Evolutionary conservation across 768 basidiomycete species (phyloP).

Genomic region (Zangia roseola): DNA sequence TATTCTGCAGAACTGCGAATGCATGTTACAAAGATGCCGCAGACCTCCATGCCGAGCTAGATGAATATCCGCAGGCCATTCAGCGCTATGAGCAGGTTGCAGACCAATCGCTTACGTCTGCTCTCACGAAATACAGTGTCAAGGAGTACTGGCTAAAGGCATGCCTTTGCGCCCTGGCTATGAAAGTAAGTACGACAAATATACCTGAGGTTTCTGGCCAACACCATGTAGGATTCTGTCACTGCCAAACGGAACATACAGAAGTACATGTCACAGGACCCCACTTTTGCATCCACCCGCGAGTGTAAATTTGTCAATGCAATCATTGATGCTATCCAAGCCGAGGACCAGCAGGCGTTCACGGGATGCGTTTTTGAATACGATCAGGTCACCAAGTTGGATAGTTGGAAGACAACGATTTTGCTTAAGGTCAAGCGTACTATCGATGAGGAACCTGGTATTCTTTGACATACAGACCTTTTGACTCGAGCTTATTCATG

Average conservation of each 20-base stretch:
- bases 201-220: neutral
- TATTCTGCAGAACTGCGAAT: constrained; percentile 76
- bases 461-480: constrained; percentile 22
- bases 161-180: constrained; percentile 84
- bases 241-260: constrained; percentile 77
- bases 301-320: constrained; percentile 86
- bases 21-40: constrained; percentile 96
- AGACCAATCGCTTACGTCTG: constrained; percentile 71
- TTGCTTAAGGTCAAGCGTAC: constrained; percentile 87
- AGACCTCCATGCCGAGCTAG: constrained; percentile 88
- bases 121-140: constrained; percentile 96
- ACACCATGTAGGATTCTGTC: constrained; percentile 67
- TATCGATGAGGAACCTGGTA: constrained; percentile 57
- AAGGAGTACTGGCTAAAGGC: constrained; percentile 96
- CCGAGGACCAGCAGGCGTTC: constrained; percentile 69
- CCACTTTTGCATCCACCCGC: constrained; percentile 81
- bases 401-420: constrained; percentile 94
- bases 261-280: constrained; percentile 79
- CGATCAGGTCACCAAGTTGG: constrained; percentile 89
- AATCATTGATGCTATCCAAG: constrained; percentile 75
- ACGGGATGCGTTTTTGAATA: constrained; percentile 87
- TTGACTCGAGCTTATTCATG: constrained; percentile 1
- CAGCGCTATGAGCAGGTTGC: constrained; percentile 90
- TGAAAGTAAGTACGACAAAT: constrained; percentile 57
- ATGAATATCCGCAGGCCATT: constrained; percentile 83